A percentile compares a stretch with the other conserved stretches of the same genome.
Evolutionary conservation across 2,329 filamentous ascomycete species (phyloP).

Genomic region (Clarireedia monteithiana): DNA sequence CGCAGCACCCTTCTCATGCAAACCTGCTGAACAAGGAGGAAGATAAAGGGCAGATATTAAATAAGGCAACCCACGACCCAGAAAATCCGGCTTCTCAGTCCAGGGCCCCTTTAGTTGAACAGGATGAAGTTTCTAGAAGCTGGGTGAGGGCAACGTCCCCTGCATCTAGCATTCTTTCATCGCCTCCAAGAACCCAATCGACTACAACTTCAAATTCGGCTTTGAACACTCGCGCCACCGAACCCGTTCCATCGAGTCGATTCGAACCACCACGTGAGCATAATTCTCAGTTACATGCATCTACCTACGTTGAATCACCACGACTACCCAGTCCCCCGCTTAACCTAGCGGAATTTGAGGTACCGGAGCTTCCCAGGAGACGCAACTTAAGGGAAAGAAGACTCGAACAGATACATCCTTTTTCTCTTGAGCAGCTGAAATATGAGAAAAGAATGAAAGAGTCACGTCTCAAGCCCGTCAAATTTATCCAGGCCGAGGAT

Average conservation of each 20-base stretch:
- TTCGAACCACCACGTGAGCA: too few relatives aligned
- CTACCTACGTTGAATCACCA: background rate
- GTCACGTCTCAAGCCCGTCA: slow-evolving; percentile 24
- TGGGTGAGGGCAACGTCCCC: slow-evolving; percentile 33
- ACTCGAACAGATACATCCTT: slow-evolving; percentile 29
- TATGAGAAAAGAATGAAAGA: slow-evolving; percentile 25
- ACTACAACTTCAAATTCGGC: too few relatives aligned
- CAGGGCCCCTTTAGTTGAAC: background rate
- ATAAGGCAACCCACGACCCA: background rate
- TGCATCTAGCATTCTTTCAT: slow-evolving; percentile 25
- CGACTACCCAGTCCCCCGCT: background rate
- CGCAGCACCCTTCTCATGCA: too few relatives aligned
- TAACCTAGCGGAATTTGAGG: background rate
- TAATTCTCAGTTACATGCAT: background rate
- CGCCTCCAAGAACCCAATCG: slow-evolving; percentile 10
- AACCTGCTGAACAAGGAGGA: too few relatives aligned
- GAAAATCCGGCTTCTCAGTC: background rate
- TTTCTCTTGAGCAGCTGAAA: slow-evolving; percentile 26
- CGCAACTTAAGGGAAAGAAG: slow-evolving; percentile 21
- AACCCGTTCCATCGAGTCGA: too few relatives aligned
- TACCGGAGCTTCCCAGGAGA: background rate
- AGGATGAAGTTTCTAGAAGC: slow-evolving; percentile 33
- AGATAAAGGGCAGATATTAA: background rate
- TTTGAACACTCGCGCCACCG: too few relatives aligned
- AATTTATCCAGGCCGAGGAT: slow-evolving; percentile 21